phyloP scores from a whole-genome alignment of 495 filamentous ascomycete genomes.

The Zalerion maritima region DNA sequence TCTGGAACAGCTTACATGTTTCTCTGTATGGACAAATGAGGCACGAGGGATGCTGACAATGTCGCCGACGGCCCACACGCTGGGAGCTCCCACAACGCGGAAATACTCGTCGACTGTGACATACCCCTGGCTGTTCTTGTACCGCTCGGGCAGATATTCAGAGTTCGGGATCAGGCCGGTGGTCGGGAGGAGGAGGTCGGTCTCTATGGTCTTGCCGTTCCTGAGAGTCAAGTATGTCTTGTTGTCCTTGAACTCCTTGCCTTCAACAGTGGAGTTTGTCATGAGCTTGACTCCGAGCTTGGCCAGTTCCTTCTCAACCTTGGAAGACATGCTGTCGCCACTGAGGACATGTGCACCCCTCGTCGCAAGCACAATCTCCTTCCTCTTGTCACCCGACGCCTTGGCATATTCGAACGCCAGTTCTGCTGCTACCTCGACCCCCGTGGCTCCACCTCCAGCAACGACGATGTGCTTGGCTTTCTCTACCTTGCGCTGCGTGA shows the following conservation, averaged over 20 bases:
- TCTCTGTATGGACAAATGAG: constrained; percentile 30
- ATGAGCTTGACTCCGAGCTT: constrained; percentile 36
- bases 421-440: constrained; percentile 28
- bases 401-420: constrained; percentile 30
- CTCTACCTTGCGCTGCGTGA: constrained; percentile 14
- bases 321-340: constrained; percentile 18
- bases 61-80: constrained; percentile 41
- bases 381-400: constrained; percentile 15
- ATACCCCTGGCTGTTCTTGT: constrained; percentile 36
- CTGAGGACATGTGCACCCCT: constrained; percentile 24
- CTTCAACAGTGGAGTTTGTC: constrained; percentile 21
- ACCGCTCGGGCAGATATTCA: constrained; percentile 34
- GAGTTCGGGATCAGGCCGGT: constrained; percentile 47
- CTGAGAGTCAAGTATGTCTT: constrained; percentile 24
- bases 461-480: constrained; percentile 28
- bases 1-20: constrained; percentile 18
- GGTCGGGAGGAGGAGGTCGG: constrained; percentile 50
- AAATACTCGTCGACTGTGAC: constrained; percentile 43
- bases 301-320: constrained; percentile 27
- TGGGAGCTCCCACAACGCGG: constrained; percentile 25
- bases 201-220: constrained; percentile 24
- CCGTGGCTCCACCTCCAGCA: constrained; percentile 28
- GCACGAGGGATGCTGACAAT: constrained; percentile 30
- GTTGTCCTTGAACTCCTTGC: constrained; percentile 10
- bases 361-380: constrained; percentile 35